Percentiles rank a stretch among this genome's conserved stretches.
These are phyloP conservation scores for Xylaria acuta DNA, from an alignment of 495 filamentous ascomycete genomes.

Conservation along the genomic window DNA sequence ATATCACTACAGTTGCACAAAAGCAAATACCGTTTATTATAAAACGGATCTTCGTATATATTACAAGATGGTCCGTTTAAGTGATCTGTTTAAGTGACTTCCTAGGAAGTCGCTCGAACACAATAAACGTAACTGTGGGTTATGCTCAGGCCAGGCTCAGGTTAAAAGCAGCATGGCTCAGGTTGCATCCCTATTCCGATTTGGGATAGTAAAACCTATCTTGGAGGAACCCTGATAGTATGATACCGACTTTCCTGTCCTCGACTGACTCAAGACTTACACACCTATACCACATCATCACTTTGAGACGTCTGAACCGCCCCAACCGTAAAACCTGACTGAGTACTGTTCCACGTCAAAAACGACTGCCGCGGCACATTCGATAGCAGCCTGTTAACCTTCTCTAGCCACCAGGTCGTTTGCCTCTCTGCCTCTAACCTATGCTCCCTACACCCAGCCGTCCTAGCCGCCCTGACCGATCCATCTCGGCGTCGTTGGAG, in stretches of 20 bases:
- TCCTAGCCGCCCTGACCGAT: neutral
- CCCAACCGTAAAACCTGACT: constrained; percentile 11
- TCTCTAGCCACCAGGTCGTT: neutral
- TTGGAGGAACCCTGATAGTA: constrained; percentile 7
- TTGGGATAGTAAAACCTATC: too few relatives aligned
- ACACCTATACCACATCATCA: neutral
- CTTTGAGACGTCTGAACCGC: neutral
- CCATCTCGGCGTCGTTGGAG: neutral
- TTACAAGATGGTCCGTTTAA: constrained; percentile 13
- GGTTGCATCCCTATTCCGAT: too few relatives aligned
- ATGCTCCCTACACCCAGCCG: neutral
- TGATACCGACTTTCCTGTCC: neutral
- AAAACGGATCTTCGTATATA: constrained; percentile 11
- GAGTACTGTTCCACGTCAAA: constrained; percentile 13
- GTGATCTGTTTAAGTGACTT: neutral
- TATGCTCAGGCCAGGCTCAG: too few relatives aligned
- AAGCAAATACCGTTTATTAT: constrained; percentile 17
- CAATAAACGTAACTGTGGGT: too few relatives aligned
- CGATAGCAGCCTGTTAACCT: constrained; percentile 2
- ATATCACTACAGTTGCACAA: constrained; percentile 2
- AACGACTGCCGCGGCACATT: neutral
- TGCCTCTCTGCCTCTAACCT: neutral
- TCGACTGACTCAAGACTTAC: neutral
- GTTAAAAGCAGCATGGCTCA: too few relatives aligned
- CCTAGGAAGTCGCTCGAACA: neutral